A percentile compares a stretch with the other conserved stretches of the same genome.
Evolutionary conservation across 2,329 filamentous ascomycete genomes (phyloP).

Genomic region (Bipolaris cookei): DNA sequence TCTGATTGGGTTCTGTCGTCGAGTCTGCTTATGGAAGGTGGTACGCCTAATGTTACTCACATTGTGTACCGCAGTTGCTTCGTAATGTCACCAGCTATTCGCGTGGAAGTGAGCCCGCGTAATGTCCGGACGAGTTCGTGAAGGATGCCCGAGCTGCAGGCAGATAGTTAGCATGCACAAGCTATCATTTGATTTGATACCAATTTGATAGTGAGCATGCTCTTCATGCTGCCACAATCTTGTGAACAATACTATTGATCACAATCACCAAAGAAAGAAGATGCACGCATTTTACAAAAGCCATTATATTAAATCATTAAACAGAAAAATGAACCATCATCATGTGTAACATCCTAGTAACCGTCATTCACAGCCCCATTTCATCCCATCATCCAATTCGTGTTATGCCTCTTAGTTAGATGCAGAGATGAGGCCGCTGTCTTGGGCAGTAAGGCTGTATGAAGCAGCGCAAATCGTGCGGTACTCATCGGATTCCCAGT

Average conservation of each 20-base stretch:
- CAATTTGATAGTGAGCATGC: neutral
- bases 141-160: neutral
- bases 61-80: neutral
- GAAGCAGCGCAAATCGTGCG: slow-evolving; percentile 12
- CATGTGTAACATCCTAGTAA: neutral
- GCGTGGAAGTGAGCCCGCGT: neutral
- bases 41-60: neutral
- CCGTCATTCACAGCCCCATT: neutral
- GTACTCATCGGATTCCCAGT: slow-evolving; percentile 16
- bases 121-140: too few relatives aligned
- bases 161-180: neutral
- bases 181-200: neutral
- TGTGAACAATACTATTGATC: neutral
- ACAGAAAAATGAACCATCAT: neutral
- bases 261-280: neutral
- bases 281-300: neutral
- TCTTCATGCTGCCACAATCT: neutral
- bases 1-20: neutral
- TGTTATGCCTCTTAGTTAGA: neutral
- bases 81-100: neutral
- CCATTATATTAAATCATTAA: neutral
- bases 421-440: slow-evolving; percentile 7
- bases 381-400: neutral
- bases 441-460: slow-evolving; percentile 9
- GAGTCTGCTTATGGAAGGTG: neutral